These are phyloP conservation scores for Gracilariopsis chorda DNA, from an alignment of 23 red algal species.

Conservation along the genomic window DNA sequence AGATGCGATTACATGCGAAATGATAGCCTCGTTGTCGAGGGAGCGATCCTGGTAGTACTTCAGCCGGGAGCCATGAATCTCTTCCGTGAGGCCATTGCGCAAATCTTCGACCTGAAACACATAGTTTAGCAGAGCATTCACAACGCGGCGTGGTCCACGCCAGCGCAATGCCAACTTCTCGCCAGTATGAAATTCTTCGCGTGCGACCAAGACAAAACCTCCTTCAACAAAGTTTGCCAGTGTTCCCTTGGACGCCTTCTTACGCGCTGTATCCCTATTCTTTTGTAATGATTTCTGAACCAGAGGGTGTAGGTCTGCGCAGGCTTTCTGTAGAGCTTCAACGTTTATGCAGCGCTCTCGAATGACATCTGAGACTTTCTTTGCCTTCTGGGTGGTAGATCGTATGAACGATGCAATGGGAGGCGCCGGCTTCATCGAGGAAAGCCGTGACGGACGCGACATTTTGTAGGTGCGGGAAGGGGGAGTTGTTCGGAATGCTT, in stretches of 20 bases:
- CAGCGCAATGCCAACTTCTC: not conserved
- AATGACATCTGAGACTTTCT: not conserved
- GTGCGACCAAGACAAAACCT: not conserved
- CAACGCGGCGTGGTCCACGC: not conserved
- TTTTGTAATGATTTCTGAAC: not conserved
- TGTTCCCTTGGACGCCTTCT: not conserved
- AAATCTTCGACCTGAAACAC: not conserved
- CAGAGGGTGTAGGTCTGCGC: not conserved
- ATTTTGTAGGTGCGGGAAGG: not conserved
- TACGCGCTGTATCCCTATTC: not conserved
- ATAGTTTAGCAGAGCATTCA: not conserved
- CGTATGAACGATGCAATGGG: not conserved
- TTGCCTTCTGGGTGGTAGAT: not conserved
- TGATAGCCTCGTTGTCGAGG: not conserved
- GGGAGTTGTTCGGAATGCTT: not conserved
- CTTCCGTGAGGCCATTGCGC: not conserved
- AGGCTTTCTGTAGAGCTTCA: not conserved
- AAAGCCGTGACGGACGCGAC: not conserved
- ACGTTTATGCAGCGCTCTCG: not conserved
- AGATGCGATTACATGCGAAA: slow-evolving; percentile 12
- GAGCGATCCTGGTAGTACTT: not conserved
- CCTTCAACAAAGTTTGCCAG: not conserved
- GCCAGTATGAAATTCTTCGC: not conserved
- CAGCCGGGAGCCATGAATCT: not conserved
- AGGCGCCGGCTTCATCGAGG: not conserved